Evolutionary conservation across 352 stramenopile species (phyloP).

Genomic region (Thraustotheca clavata): DNA sequence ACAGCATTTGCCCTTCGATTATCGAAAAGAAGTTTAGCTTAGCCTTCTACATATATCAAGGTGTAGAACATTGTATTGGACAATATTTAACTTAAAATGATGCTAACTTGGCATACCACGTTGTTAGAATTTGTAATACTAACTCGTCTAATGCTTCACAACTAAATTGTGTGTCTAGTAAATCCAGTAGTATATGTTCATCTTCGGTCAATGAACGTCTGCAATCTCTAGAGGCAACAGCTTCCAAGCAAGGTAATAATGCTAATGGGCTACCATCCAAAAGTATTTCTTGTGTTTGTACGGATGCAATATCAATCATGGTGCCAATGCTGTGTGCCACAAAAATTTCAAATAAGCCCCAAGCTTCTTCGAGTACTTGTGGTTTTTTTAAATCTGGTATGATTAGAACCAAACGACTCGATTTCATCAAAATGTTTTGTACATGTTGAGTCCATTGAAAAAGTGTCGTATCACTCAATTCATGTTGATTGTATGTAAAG

Average conservation of each 20-base stretch:
- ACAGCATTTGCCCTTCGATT: no score
- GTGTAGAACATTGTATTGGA: no score
- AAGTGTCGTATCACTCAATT: not conserved
- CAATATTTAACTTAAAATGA: not conserved
- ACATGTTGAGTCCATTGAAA: not conserved
- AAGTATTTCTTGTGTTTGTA: not conserved
- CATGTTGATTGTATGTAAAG: not conserved
- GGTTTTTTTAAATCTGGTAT: not conserved
- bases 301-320: not conserved
- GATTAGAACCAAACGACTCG: not conserved
- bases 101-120: not conserved
- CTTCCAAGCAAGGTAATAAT: not conserved
- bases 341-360: conserved; percentile 2
- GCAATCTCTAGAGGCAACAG: not conserved
- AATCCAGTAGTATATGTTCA: not conserved
- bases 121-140: not conserved
- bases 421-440: not conserved
- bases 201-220: not conserved
- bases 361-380: not conserved
- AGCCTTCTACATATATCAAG: no score
- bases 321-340: not conserved
- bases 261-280: not conserved
- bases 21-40: no score
- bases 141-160: not conserved
- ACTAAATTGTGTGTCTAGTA: not conserved